Evolutionary conservation across 2,329 filamentous ascomycete species (phyloP), one percentile per base, ranked within the genome.

Genomic region (Aspergillus sp.): DNA sequence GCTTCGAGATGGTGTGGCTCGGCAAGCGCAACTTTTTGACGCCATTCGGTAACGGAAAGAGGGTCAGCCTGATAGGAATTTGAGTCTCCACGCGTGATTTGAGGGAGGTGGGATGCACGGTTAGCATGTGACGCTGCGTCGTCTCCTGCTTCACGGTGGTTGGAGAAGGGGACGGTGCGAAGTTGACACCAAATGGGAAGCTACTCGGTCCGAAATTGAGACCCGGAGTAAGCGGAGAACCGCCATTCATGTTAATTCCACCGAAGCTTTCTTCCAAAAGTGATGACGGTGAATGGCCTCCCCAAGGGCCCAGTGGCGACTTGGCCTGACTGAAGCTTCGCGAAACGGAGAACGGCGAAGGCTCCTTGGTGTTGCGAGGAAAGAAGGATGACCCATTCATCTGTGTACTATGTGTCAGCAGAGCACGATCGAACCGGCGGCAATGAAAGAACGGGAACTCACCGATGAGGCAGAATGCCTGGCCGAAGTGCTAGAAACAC

Each of bases 81-180:
- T 98, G 95, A 0, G 95, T 98, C 79, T 99, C 95, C 17, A 98
- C 95, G 21, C 95, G 88, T 15, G 93, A 97, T 77, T 97, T 98
- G 59, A 86, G 74, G 5, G 89, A 89, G 3, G 87, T 90, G 5
- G 87, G 86, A 63, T 88, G 83, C 47, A 91, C 85, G 12, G 83
- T 84, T 41, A 91, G 74, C 54, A 76, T 68, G 21, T 80, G 79
- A 38, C 74, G 74, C 25, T 76, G 68, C 5, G 74, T 65, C 9
- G 65, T 68, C 25, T 78, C 74, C 51, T 71, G 67, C 28, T 72
- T 68, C 28, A 69, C 53, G 45, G 62, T 68, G n/a, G 58, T 67
- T 60, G 69, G 70, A 9, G 69, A 65, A 4, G 72, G 65, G 1
- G 75, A 70, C 15, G 68, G 65, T 32, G 69, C 66, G 55, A 72